A percentile compares a stretch with the other conserved stretches of the same genome.
phyloP scores from a whole-genome alignment of 1,284 basidiomycete genomes.

The Coniferiporia weirii region DNA sequence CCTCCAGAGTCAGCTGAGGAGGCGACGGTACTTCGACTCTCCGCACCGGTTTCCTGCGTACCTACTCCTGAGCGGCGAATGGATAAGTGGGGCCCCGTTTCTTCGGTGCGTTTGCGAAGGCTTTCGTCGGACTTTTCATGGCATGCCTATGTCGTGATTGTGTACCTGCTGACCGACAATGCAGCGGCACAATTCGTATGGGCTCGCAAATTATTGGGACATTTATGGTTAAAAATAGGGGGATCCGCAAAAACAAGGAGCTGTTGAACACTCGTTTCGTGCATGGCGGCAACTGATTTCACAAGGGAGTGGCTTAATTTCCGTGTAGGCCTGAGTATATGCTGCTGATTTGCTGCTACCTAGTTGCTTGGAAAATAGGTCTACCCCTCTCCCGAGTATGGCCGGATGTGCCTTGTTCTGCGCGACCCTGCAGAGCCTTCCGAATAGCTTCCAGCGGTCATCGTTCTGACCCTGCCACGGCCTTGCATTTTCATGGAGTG shows the following conservation, averaged over 20 bases:
- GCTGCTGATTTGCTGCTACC: not conserved
- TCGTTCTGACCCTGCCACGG: not conserved
- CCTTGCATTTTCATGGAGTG: not conserved
- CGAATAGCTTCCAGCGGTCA: not conserved
- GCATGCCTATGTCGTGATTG: not conserved
- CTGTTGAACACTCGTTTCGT: not conserved
- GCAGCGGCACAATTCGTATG: not conserved
- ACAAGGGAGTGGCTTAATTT: not conserved
- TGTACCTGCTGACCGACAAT: not conserved
- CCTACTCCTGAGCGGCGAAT: no score
- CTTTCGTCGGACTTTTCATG: not conserved
- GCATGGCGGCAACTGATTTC: not conserved
- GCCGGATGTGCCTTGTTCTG: not conserved
- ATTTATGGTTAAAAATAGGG: not conserved
- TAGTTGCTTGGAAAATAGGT: not conserved
- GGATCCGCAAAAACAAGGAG: not conserved
- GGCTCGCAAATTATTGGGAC: not conserved
- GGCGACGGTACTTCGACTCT: no score
- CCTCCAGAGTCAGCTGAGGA: no score
- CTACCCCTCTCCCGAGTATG: not conserved
- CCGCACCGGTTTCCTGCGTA: no score
- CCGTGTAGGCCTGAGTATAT: not conserved
- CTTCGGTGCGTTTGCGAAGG: not conserved
- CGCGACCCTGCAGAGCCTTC: not conserved
- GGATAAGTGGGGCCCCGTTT: no score